phyloP scores from a whole-genome alignment of 2,329 filamentous ascomycete genomes.

The Xylaria sp. region DNA sequence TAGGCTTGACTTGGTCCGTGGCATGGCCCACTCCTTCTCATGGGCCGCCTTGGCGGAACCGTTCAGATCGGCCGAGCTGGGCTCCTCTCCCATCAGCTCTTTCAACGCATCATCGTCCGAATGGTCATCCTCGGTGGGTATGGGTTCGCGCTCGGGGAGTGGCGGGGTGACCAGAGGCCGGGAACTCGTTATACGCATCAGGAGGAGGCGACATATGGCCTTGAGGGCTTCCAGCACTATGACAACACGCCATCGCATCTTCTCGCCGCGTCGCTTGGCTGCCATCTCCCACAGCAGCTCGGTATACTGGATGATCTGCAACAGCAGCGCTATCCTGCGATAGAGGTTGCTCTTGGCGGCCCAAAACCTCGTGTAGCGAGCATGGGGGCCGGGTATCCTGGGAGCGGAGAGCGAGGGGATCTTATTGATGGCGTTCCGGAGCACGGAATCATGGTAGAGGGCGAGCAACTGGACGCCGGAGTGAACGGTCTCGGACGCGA shows the following conservation, averaged over 20 bases:
- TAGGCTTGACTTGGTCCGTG: constrained; percentile 87
- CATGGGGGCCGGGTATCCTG: constrained; percentile 66
- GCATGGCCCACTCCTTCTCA: constrained; percentile 84
- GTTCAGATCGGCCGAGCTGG: constrained; percentile 53
- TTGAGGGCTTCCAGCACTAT: constrained; percentile 87
- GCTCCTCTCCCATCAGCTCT: constrained; percentile 52
- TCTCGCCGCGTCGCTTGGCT: constrained; percentile 83
- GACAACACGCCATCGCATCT: constrained; percentile 86
- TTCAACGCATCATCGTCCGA: constrained; percentile 57
- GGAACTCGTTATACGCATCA: constrained; percentile 84
- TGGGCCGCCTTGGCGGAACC: constrained; percentile 62
- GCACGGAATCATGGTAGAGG: constrained; percentile 89
- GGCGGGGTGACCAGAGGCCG: constrained; percentile 84
- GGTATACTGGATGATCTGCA: constrained; percentile 94
- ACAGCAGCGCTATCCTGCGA: constrained; percentile 78
- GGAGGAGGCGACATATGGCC: constrained; percentile 81
- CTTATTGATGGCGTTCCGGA: constrained; percentile 72
- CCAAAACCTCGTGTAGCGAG: constrained; percentile 75
- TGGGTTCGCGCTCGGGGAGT: constrained; percentile 84
- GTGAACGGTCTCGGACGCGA: constrained; percentile 92
- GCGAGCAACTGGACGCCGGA: constrained; percentile 90
- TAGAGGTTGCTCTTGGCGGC: constrained; percentile 74
- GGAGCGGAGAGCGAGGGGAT: constrained; percentile 67
- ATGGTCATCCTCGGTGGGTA: constrained; percentile 67
- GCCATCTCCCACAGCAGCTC: constrained; percentile 98